Conservation (phyloP, 768 basidiomycete genomes). For the Leccinum subgranulosum region DNA sequence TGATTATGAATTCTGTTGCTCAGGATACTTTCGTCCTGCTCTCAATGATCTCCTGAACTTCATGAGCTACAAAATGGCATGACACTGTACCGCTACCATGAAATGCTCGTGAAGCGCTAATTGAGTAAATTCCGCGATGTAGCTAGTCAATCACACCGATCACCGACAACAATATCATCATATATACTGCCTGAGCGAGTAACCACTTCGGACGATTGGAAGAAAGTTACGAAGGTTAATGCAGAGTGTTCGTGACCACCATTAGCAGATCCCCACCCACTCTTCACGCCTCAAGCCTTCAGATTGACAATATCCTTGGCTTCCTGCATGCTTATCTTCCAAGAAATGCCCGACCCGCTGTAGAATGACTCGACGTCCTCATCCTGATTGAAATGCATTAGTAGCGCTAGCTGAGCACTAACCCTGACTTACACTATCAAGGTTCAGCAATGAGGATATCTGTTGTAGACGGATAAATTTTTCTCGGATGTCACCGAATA, state of each 20-base stretch:
- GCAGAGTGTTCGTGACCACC: background rate
- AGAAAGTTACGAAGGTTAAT: background rate
- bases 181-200: background rate
- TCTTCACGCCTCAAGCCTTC: slow-evolving; percentile 34
- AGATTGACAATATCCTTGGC: slow-evolving; percentile 67
- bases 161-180: background rate
- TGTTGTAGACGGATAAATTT: slow-evolving; percentile 92
- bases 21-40: slow-evolving; percentile 1
- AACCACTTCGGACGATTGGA: background rate
- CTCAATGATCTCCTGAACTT: background rate
- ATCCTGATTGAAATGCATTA: slow-evolving; percentile 49
- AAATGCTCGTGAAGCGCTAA: no score
- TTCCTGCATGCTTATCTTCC: slow-evolving; percentile 78
- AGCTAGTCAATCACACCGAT: background rate
- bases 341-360: slow-evolving; percentile 86
- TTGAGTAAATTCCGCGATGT: background rate
- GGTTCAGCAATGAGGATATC: slow-evolving; percentile 86
- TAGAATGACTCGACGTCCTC: slow-evolving; percentile 96
- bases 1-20: slow-evolving; percentile 3
- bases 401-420: background rate
- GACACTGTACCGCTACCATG: background rate
- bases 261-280: no score
- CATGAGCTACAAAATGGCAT: background rate
- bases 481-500: slow-evolving; percentile 87
- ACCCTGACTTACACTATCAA: slow-evolving; percentile 57